Conservation (phyloP, 106 monocot genomes). For the Dendrobium nobile region DNA sequence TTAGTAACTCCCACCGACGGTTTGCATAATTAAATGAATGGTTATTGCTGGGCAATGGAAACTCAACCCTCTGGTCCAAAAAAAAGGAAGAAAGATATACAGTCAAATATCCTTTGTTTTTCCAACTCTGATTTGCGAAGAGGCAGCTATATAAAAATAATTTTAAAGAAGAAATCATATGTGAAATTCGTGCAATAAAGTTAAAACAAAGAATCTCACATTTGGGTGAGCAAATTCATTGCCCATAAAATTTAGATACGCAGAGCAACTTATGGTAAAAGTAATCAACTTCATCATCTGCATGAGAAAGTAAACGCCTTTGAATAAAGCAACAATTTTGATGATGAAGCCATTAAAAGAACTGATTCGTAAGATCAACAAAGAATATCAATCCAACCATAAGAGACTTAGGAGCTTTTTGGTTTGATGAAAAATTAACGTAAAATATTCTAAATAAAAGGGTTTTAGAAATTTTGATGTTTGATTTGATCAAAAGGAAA, state of each 20-base stretch:
- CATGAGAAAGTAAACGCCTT: background rate
- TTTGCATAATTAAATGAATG: conserved; percentile 63
- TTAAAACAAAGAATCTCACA: conserved; percentile 38
- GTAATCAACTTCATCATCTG: conserved; percentile 94
- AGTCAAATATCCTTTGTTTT: background rate
- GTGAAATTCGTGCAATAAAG: background rate
- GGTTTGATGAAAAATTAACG: too few species aligned
- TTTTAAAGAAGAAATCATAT: background rate
- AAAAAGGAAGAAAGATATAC: background rate
- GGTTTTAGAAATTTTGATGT: too few species aligned
- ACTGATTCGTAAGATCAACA: background rate
- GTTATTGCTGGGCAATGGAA: conserved; percentile 81
- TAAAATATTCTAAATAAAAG: too few species aligned
- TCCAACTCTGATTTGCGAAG: background rate
- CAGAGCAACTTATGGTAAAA: conserved; percentile 64
- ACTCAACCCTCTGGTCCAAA: conserved; percentile 77
- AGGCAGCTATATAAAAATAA: conserved; percentile 3
- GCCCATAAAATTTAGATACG: conserved; percentile 96
- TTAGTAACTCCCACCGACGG: conserved; percentile 67
- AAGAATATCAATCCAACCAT: background rate
- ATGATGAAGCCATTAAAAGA: background rate
- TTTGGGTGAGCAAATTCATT: conserved; percentile 98
- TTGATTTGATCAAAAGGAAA: too few species aligned
- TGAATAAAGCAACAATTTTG: background rate
- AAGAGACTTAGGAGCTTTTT: too few species aligned